Percentiles rank a stretch among this genome's conserved stretches.
These are phyloP conservation scores for Penicillium crustosum DNA, from an alignment of 2,329 filamentous ascomycete species.

Conservation along the genomic window DNA sequence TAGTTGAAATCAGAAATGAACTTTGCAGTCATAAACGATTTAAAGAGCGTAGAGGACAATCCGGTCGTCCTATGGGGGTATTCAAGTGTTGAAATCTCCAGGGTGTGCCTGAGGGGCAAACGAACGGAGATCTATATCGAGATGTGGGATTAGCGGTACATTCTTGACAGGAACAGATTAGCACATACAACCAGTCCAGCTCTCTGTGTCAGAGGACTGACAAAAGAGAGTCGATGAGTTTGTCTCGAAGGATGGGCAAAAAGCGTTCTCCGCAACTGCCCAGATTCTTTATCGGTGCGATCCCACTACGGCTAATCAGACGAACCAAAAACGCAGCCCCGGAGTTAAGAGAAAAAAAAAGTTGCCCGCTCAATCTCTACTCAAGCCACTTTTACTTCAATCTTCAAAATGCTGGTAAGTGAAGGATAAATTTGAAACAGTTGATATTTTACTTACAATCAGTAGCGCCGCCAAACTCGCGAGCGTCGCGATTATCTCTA, in stretches of 20 bases:
- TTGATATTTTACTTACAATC: constrained; percentile 1
- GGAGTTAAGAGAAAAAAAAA: constrained; percentile 41
- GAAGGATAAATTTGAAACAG: neutral
- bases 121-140: constrained; percentile 22
- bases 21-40: constrained; percentile 12
- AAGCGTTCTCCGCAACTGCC: constrained; percentile 25
- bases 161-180: neutral
- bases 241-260: constrained; percentile 18
- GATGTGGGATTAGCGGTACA: constrained; percentile 5
- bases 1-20: neutral
- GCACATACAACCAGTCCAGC: constrained; percentile 23
- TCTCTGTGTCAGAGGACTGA: constrained; percentile 26
- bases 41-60: constrained; percentile 32
- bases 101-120: constrained; percentile 36
- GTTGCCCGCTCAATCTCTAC: constrained; percentile 28
- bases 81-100: constrained; percentile 12
- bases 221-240: constrained; percentile 25
- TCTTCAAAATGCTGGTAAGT: constrained; percentile 36
- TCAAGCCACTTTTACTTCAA: constrained; percentile 10
- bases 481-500: constrained; percentile 88
- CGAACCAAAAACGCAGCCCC: constrained; percentile 31
- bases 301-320: constrained; percentile 33
- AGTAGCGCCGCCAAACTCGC: constrained; percentile 68
- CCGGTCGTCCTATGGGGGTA: constrained; percentile 23
- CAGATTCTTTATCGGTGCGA: constrained; percentile 32